These are phyloP conservation scores for Exophiala alcalophila DNA, from an alignment of 2,329 filamentous ascomycete species.

Conservation along the genomic window DNA sequence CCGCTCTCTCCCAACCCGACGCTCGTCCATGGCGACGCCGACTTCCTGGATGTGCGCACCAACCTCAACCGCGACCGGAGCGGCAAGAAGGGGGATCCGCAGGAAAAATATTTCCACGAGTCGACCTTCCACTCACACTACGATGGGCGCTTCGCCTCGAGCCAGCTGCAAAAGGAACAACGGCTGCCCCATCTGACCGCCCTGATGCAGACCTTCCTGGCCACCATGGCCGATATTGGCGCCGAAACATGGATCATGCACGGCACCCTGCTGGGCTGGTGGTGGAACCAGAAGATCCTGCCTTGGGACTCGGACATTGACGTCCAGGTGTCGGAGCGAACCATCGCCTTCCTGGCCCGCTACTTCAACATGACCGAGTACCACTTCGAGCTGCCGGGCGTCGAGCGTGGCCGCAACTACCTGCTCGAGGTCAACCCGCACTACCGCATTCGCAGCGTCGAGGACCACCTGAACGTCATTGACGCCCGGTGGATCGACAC, in stretches of 20 bases:
- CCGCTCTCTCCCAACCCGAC: not conserved
- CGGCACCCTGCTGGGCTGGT: slow-evolving; percentile 60
- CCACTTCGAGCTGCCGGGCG: slow-evolving; percentile 42
- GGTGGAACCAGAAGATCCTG: slow-evolving; percentile 60
- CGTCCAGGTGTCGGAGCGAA: slow-evolving; percentile 55
- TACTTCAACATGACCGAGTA: slow-evolving; percentile 64
- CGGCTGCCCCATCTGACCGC: slow-evolving; percentile 49
- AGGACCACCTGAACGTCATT: slow-evolving; percentile 55
- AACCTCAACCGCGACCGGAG: slow-evolving; percentile 41
- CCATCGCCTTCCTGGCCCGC: slow-evolving; percentile 54
- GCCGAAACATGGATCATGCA: slow-evolving; percentile 64
- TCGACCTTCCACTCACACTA: slow-evolving; percentile 25
- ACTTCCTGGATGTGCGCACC: slow-evolving; percentile 45
- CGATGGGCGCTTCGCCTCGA: slow-evolving; percentile 55
- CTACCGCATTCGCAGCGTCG: slow-evolving; percentile 44
- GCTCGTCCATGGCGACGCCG: slow-evolving; percentile 36
- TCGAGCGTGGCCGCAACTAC: slow-evolving; percentile 44
- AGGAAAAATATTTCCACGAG: slow-evolving; percentile 52
- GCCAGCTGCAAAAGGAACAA: slow-evolving; percentile 46
- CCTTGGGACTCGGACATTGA: slow-evolving; percentile 63
- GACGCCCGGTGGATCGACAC: slow-evolving; percentile 62
- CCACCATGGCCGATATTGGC: slow-evolving; percentile 55
- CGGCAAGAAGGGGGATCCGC: slow-evolving; percentile 39
- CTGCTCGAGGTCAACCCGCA: slow-evolving; percentile 60
- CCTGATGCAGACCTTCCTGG: slow-evolving; percentile 55